Evolutionary conservation across 2,329 filamentous ascomycete genomes (phyloP).

Genomic region (Penicillium sp.): DNA sequence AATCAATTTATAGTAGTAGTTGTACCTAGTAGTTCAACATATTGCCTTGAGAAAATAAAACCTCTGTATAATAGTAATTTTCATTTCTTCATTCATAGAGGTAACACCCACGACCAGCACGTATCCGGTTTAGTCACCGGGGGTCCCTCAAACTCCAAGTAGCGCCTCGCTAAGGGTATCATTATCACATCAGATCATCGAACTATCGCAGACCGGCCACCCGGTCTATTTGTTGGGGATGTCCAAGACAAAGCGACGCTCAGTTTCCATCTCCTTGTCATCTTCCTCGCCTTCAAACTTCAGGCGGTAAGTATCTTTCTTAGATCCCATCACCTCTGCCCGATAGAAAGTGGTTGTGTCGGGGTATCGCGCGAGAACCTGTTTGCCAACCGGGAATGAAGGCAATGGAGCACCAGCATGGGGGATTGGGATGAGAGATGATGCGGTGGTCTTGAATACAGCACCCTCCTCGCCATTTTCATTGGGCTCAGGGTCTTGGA

Average conservation of each 20-base stretch:
- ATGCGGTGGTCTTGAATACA: slow-evolving; percentile 72
- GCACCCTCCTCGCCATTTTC: slow-evolving; percentile 66
- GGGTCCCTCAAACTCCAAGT: slow-evolving; percentile 27
- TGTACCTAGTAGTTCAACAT: neutral
- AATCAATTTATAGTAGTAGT: neutral
- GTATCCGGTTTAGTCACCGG: neutral
- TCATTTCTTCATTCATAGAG: slow-evolving; percentile 14
- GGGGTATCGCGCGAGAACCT: slow-evolving; percentile 78
- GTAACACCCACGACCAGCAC: slow-evolving; percentile 6
- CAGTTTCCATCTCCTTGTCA: slow-evolving; percentile 76
- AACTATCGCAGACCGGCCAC: slow-evolving; percentile 13
- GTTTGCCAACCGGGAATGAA: slow-evolving; percentile 68
- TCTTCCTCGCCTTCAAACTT: slow-evolving; percentile 81
- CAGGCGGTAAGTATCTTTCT: slow-evolving; percentile 59
- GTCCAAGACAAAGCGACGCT: slow-evolving; percentile 77
- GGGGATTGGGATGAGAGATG: slow-evolving; percentile 78
- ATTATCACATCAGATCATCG: slow-evolving; percentile 33
- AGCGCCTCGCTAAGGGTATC: slow-evolving; percentile 39
- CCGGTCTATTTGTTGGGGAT: slow-evolving; percentile 59
- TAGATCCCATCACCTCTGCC: slow-evolving; percentile 77
- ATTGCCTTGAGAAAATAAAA: neutral
- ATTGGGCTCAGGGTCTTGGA: slow-evolving; percentile 80
- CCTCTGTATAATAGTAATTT: neutral
- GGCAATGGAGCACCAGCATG: slow-evolving; percentile 64
- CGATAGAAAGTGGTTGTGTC: slow-evolving; percentile 87